Base-by-base conservation (phyloP, 495 filamentous ascomycete species). In the Margaritispora aquatica region DNA sequence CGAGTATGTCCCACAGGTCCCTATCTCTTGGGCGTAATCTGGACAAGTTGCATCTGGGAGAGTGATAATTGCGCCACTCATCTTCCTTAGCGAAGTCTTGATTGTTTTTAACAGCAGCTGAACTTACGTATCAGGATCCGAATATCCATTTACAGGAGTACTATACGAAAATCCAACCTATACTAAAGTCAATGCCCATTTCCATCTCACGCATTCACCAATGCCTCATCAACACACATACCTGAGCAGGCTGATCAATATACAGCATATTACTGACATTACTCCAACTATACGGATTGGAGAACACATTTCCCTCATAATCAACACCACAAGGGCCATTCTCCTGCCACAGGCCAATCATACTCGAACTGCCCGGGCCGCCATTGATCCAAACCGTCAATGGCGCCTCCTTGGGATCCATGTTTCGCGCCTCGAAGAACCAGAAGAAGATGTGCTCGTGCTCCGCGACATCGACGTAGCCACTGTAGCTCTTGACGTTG, bases 381-480 rank as follows among this genome's bases (percentile, higher is more conserved):
- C 84, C 83, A 65, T 77, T 86, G 67, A 84, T 77, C 83, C 83
- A 87, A 17, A 86, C 76, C 0, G 84, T 85, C 36, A 85, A 62
- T 0, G 80, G 81, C n/a, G 82, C 82, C 51, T 68, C 70, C 22
- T 67, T 58, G 0, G 84, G 82, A 58, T 84, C 74, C 9, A 60
- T 50, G 58, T 80, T 77, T 57, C 84, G 73, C 3, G 81, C 71
- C 65, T 86, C 82, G 60, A 86, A 86, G 63, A 85, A 85, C 81
- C 81, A 85, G 69, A 77, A 87, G 71, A 87, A 87, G 47, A 84
- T 82, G 63, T 88, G 83, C 64, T 85, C 68, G 63, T 83, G 66
- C 52, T 81, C 79, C 1, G 63, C 73, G 29, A 88, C 77, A 70
- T 88, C 85, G 13, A 84, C 80, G 61, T 87, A 88, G 2, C 85